Conservation (phyloP, 495 filamentous ascomycete species). For the Tetracladium setigerum region DNA sequence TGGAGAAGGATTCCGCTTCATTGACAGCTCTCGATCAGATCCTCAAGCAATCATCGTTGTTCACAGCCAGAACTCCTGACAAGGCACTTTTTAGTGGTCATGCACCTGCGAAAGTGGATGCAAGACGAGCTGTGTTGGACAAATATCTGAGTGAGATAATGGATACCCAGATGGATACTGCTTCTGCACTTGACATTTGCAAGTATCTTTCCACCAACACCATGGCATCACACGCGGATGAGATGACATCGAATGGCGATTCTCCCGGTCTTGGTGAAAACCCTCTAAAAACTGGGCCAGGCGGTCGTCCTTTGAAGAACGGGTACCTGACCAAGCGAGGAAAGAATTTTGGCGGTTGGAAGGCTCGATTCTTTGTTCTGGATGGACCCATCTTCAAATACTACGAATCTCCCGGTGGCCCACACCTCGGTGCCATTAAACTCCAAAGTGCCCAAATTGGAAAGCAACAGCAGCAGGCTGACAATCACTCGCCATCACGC, state of each 20-base stretch:
- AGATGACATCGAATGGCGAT: constrained; percentile 41
- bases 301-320: constrained; percentile 66
- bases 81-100: constrained; percentile 83
- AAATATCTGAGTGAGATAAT: constrained; percentile 77
- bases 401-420: constrained; percentile 80
- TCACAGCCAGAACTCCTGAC: constrained; percentile 71
- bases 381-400: constrained; percentile 87
- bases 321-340: constrained; percentile 94
- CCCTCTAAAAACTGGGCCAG: constrained; percentile 39
- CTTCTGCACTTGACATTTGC: constrained; percentile 74
- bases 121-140: constrained; percentile 73
- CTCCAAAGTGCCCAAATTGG: constrained; percentile 88
- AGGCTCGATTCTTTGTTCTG: constrained; percentile 86
- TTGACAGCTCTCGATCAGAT: constrained; percentile 75
- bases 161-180: constrained; percentile 71
- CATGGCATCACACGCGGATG: constrained; percentile 67
- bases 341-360: constrained; percentile 99
- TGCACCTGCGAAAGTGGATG: constrained; percentile 89
- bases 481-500: constrained; percentile 53
- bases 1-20: constrained; percentile 83
- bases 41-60: constrained; percentile 60
- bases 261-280: constrained; percentile 30
- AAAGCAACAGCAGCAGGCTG: constrained; percentile 54
- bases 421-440: constrained; percentile 89
- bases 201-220: constrained; percentile 82